A percentile compares a stretch with the other conserved stretches of the same genome.
Evolutionary conservation across 163 green algal species (phyloP).

Genomic region (Chlamydomonas reinhardtii): DNA sequence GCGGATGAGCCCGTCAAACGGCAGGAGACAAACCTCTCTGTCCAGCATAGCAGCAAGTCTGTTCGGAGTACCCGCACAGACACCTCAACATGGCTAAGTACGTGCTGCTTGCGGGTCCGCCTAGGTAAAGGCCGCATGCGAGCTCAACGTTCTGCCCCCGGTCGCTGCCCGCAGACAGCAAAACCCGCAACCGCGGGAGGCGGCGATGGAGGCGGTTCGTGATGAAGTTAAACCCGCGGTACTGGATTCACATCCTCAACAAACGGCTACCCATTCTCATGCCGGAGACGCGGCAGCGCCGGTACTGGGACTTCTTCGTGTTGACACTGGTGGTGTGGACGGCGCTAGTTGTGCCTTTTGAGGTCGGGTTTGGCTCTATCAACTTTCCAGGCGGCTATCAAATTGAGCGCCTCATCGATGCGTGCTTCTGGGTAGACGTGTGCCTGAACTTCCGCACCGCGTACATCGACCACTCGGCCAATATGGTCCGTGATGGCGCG

Average conservation of each 20-base stretch:
- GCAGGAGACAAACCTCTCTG: constrained; percentile 5
- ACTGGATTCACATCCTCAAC: constrained; percentile 65
- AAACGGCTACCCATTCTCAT: constrained; percentile 64
- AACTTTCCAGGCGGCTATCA: constrained; percentile 13
- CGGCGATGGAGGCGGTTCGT: constrained; percentile 48
- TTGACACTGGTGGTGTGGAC: constrained; percentile 73
- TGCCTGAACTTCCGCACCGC: constrained; percentile 73
- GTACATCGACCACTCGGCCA: constrained; percentile 69
- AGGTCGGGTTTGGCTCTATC: constrained; percentile 53
- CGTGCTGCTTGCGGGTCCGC: not conserved
- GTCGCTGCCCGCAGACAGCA: constrained; percentile 10
- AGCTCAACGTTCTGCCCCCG: not conserved
- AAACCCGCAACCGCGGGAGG: constrained; percentile 24
- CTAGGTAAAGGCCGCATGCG: not conserved
- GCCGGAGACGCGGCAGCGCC: constrained; percentile 45
- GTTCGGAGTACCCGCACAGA: constrained; percentile 34
- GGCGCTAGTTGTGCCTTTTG: constrained; percentile 61
- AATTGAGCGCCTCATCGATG: constrained; percentile 65
- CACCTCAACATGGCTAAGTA: constrained; percentile 49
- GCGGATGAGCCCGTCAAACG: constrained; percentile 36
- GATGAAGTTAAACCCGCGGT: constrained; percentile 50
- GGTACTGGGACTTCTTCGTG: constrained; percentile 72
- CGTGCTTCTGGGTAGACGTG: constrained; percentile 71
- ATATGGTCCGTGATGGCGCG: constrained; percentile 61
- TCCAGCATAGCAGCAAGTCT: not conserved